Conservation (phyloP, 1,139 yeast genomes). For the Pichia sp. region DNA sequence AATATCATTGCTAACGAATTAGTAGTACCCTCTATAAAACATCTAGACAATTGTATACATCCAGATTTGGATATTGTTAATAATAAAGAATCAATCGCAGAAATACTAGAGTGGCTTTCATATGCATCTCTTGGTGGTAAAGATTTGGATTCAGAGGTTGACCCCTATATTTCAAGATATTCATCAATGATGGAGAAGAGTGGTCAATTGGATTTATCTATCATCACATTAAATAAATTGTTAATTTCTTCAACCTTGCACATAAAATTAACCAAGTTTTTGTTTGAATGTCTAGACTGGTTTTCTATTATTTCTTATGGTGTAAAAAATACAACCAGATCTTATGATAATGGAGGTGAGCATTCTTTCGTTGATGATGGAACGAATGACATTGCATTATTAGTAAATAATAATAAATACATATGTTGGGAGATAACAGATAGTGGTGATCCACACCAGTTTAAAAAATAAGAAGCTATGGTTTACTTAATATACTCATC, state of each 20-base stretch:
- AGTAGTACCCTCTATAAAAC: neutral
- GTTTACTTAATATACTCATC: neutral
- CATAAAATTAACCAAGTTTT: constrained; percentile 2
- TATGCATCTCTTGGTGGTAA: constrained; percentile 23
- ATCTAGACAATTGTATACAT: constrained; percentile 4
- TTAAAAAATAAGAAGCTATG: neutral
- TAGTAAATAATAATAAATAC: constrained; percentile 16
- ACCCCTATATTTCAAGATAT: constrained; percentile 22
- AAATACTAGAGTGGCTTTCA: constrained; percentile 27
- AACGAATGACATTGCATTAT: constrained; percentile 22
- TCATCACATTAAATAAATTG: constrained; percentile 14
- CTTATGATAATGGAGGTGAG: constrained; percentile 22
- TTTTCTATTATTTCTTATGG: constrained; percentile 24
- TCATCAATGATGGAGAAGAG: constrained; percentile 12
- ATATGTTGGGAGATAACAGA: constrained; percentile 27
- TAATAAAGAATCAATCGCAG: constrained; percentile 20
- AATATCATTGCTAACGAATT: neutral
- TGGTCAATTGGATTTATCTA: constrained; percentile 8
- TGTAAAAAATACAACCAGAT: constrained; percentile 22
- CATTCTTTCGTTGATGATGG: constrained; percentile 27
- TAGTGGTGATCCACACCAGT: constrained; percentile 23
- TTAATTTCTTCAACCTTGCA: constrained; percentile 12
- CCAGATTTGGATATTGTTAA: constrained; percentile 19
- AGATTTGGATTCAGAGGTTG: constrained; percentile 21
- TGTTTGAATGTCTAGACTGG: constrained; percentile 17